phyloP scores from a whole-genome alignment of 371 early-diverging fungal genomes.

The Cladochytrium tenue region DNA sequence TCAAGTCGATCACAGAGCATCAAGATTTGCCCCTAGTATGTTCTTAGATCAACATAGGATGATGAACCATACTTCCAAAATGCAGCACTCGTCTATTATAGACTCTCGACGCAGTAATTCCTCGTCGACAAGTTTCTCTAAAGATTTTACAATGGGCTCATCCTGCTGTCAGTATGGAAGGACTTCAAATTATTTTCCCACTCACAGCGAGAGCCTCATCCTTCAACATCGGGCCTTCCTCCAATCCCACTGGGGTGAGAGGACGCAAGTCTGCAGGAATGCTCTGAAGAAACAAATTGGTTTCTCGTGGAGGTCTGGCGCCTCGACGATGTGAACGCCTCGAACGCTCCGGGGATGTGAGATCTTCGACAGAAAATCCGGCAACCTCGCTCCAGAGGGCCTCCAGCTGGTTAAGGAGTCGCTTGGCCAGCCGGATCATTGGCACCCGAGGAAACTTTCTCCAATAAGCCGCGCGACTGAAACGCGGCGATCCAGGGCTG shows the following conservation, averaged over 20 bases:
- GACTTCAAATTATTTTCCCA: not conserved
- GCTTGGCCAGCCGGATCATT: constrained; percentile 1
- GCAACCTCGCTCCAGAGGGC: constrained; percentile 19
- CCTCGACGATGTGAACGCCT: too few species aligned
- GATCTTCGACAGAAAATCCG: not conserved
- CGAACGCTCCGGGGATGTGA: not conserved
- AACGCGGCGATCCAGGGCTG: not conserved
- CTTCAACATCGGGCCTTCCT: not conserved
- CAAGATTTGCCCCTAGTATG: not conserved
- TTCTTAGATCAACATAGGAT: not conserved
- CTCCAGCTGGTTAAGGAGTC: constrained; percentile 7
- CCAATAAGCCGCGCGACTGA: not conserved
- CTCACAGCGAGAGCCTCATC: constrained; percentile 7
- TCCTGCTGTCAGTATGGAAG: too few species aligned
- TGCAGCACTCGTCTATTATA: not conserved
- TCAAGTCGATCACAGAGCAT: not conserved
- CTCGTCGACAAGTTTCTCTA: constrained; percentile 5
- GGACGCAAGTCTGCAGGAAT: constrained; percentile 4
- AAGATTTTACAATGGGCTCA: constrained; percentile 8
- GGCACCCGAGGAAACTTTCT: not conserved
- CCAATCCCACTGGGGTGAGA: not conserved
- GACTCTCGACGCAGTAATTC: constrained; percentile 5
- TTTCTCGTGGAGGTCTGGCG: too few species aligned
- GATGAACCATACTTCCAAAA: not conserved
- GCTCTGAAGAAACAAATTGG: not conserved